These are phyloP conservation scores for Zasmidium citrigriseum DNA, from an alignment of 2,329 filamentous ascomycete genomes.

Conservation along the genomic window DNA sequence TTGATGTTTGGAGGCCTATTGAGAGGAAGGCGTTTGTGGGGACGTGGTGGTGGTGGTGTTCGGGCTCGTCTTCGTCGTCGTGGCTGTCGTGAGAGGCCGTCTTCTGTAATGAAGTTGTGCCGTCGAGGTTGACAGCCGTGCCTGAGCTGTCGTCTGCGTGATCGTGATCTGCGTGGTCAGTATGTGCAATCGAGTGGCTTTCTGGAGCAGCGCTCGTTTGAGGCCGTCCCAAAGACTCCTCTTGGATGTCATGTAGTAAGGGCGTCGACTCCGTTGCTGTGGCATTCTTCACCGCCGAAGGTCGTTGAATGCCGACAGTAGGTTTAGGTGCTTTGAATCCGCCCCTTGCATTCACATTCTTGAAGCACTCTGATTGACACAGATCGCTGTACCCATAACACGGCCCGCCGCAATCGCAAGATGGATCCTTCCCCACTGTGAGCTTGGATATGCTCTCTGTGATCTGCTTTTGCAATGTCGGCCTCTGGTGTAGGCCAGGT, in stretches of 20 bases:
- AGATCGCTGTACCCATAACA: conserved; percentile 64
- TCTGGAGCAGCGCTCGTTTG: conserved; percentile 17
- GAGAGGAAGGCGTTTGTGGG: conserved; percentile 90
- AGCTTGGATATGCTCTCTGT: conserved; percentile 51
- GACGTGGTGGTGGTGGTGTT: conserved; percentile 85
- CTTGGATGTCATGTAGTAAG: conserved; percentile 25
- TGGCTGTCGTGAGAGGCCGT: conserved; percentile 62
- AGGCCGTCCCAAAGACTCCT: conserved; percentile 19
- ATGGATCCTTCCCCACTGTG: conserved; percentile 39
- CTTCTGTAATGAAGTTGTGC: conserved; percentile 9
- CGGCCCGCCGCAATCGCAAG: conserved; percentile 59
- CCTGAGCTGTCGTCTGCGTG: conserved; percentile 22
- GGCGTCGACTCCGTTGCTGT: conserved; percentile 34
- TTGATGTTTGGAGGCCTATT: conserved; percentile 92
- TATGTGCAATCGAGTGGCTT: conserved; percentile 4
- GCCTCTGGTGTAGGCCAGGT: conserved; percentile 25
- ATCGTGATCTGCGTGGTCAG: conserved; percentile 9
- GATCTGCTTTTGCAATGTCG: conserved; percentile 44
- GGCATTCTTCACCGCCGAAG: conserved; percentile 24
- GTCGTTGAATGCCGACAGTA: conserved; percentile 20
- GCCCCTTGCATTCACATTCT: conserved; percentile 45
- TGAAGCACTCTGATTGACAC: conserved; percentile 63
- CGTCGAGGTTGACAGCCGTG: conserved; percentile 12
- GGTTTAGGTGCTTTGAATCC: conserved; percentile 30
- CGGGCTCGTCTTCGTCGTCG: conserved; percentile 16